Evolutionary conservation across 2,329 filamentous ascomycete species (phyloP).

Genomic region (Chrysosporium keratinophilum): DNA sequence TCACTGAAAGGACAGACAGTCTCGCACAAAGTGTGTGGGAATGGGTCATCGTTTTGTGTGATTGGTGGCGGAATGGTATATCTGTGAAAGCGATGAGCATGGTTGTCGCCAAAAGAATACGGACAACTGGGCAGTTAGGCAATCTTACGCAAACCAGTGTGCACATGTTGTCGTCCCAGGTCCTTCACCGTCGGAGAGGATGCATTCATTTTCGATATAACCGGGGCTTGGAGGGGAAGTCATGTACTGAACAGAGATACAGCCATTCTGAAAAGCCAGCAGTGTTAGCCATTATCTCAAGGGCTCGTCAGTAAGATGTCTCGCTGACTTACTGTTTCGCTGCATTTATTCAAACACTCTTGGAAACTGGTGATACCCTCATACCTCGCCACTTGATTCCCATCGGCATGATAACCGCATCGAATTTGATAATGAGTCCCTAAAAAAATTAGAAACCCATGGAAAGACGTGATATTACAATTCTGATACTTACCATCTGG

Average conservation of each 20-base stretch:
- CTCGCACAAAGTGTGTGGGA: neutral
- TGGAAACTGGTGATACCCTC: neutral
- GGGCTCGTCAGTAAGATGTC: neutral
- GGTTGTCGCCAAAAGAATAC: neutral
- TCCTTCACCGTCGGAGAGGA: conserved; percentile 1
- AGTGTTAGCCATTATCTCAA: neutral
- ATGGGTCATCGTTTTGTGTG: neutral
- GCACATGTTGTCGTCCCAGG: neutral
- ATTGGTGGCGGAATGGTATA: neutral
- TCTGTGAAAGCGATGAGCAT: neutral
- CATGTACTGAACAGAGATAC: conserved; percentile 5
- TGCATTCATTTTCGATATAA: neutral
- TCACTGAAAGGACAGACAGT: conserved; percentile 1
- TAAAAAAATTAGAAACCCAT: neutral
- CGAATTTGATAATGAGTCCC: conserved; percentile 3
- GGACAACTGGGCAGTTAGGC: neutral
- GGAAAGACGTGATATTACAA: neutral
- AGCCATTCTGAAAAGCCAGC: neutral
- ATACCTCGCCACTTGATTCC: neutral
- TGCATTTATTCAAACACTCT: conserved; percentile 5
- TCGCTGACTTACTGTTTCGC: neutral
- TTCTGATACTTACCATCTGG: neutral
- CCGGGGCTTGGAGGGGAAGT: neutral
- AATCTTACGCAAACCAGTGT: conserved; percentile 4
- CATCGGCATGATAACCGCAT: neutral